Conservation (phyloP, 345 rosid species). For the Citrus medica region DNA sequence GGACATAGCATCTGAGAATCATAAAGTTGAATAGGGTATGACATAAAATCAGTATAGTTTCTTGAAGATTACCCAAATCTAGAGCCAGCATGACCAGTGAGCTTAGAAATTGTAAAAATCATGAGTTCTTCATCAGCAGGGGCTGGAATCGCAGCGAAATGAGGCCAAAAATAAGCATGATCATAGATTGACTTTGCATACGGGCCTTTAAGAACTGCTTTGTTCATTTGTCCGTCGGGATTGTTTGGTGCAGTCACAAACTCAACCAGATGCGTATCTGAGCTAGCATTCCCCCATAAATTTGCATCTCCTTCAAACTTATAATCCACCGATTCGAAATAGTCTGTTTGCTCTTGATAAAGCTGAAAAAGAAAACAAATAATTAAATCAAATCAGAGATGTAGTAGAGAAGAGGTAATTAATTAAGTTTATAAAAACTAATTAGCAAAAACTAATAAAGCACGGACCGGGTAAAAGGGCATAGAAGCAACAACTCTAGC, state of each 20-base stretch:
- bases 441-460: neutral
- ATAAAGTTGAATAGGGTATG: too few species aligned
- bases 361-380: slow-evolving; percentile 19
- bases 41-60: too few species aligned
- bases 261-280: slow-evolving; percentile 40
- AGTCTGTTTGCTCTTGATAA: slow-evolving; percentile 40
- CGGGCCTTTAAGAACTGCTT: slow-evolving; percentile 50
- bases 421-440: too few species aligned
- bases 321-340: slow-evolving; percentile 31
- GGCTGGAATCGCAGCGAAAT: slow-evolving; percentile 57
- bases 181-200: slow-evolving; percentile 53
- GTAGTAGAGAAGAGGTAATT: too few species aligned
- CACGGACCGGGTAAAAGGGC: slow-evolving; percentile 54
- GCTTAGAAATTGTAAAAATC: slow-evolving; percentile 66
- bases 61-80: slow-evolving; percentile 48
- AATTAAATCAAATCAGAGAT: too few species aligned
- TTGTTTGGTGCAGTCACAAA: slow-evolving; percentile 79
- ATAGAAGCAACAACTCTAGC: slow-evolving; percentile 44
- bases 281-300: slow-evolving; percentile 23
- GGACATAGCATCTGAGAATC: too few species aligned
- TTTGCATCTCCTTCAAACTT: slow-evolving; percentile 54
- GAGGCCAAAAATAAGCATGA: slow-evolving; percentile 76
- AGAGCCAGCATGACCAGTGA: slow-evolving; percentile 79
- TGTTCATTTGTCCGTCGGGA: slow-evolving; percentile 60
- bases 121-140: slow-evolving; percentile 46